Evolutionary conservation across 768 basidiomycete genomes (phyloP), one percentile per base, ranked within the genome.

Genomic region (Xerocomus potaroensis): DNA sequence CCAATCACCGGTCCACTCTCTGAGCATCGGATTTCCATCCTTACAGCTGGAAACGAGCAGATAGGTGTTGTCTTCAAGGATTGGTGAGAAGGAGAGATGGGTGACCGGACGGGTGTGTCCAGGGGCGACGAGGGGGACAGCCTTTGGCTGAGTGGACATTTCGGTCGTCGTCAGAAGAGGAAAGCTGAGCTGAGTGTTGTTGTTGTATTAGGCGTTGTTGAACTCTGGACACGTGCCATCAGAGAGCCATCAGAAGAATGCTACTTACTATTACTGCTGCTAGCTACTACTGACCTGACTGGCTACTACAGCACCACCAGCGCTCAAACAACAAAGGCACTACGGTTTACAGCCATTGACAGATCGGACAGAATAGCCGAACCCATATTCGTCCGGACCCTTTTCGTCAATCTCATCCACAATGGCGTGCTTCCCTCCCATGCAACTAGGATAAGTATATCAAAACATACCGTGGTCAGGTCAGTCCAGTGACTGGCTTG

Each of bases 1-100:
- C 96, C 96, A 99, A 68, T 99, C 96, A 27, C 95, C 95, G 45
- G 91, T 89, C 94, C 94, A 95, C 61, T 92, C 87, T 62, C 92
- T 81, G 56, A 96, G 72, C 91, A 95, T 94, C 36, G 92, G 94
- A 59, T 92, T 97, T 27, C 96, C 96, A 76, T 98, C 96, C 71
- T 98, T 99, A 75, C 96, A 98, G 58, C 89, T 88, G 47, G 94
- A 97, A 61, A 97, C 87, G 53, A 99, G 78, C 53, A 97, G 73
- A 69, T 85, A 98, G 35, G 83, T 81, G 53, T 81, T 79, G 68
- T 97, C 94, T 19, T 91, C 78, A 62, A 91, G 81, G 54, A 89
- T 77, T 12, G 81, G 72, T 19, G 92, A 94, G 72, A 96, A 97
- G 45, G 91, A 91, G 53, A 98, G 83, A 65, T 96, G 91, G 26